phyloP scores from a whole-genome alignment of 148 eudicot genomes.

The Chenopodium album region DNA sequence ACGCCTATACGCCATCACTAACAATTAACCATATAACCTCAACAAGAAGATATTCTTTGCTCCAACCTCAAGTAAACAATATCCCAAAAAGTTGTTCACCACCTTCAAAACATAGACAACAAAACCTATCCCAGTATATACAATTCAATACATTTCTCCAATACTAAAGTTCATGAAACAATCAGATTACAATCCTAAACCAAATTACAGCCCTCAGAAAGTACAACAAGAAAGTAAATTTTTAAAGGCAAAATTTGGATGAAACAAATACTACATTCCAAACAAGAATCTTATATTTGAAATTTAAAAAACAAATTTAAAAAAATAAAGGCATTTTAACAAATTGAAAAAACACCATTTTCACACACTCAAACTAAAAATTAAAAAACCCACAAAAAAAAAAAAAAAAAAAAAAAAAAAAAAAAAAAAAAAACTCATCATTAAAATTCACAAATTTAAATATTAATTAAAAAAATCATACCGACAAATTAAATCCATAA shows the following conservation, averaged over 20 bases:
- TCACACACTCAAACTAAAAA: neutral
- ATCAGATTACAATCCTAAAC: neutral
- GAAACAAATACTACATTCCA: neutral
- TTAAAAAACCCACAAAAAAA: neutral
- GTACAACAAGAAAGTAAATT: neutral
- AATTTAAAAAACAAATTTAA: too few relatives aligned
- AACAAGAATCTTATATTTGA: neutral
- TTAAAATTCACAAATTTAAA: neutral
- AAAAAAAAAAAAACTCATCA: neutral
- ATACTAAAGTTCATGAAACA: neutral
- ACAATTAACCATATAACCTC: neutral
- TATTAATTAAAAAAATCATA: neutral
- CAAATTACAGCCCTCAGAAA: neutral
- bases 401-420: neutral
- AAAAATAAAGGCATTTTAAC: neutral
- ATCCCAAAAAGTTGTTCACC: neutral
- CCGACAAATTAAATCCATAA: neutral
- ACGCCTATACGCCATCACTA: neutral
- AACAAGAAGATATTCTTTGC: constrained; percentile 19
- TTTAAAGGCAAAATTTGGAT: neutral
- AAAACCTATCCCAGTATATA: too few relatives aligned
- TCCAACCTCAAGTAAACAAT: neutral
- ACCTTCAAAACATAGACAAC: neutral
- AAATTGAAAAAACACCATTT: neutral
- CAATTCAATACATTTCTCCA: neutral